Percentiles rank a stretch among this genome's conserved stretches.
phyloP scores from a whole-genome alignment of 2,329 filamentous ascomycete species.

The Ceratocystis destructans region DNA sequence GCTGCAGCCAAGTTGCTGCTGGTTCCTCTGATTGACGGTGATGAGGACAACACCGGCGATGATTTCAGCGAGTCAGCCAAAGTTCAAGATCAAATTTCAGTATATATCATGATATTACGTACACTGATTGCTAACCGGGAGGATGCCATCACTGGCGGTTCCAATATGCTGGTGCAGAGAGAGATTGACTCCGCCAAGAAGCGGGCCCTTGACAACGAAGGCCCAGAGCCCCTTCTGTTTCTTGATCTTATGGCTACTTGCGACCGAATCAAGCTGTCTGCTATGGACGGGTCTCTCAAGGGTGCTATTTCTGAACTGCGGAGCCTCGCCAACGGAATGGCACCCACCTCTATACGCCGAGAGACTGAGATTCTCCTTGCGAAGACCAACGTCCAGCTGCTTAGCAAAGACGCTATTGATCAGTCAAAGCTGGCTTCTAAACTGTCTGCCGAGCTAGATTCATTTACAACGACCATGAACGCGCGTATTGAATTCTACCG shows the following conservation, averaged over 20 bases:
- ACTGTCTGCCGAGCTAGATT: constrained; percentile 57
- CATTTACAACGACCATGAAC: constrained; percentile 71
- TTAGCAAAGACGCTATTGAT: not conserved
- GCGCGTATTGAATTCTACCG: constrained; percentile 77
- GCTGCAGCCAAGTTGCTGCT: not conserved
- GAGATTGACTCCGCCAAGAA: constrained; percentile 32
- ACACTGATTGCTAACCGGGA: constrained; percentile 66
- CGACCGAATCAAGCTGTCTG: constrained; percentile 11
- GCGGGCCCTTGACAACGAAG: not conserved
- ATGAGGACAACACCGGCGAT: constrained; percentile 70
- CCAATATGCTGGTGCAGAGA: constrained; percentile 59
- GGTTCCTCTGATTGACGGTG: constrained; percentile 66
- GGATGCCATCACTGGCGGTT: constrained; percentile 59
- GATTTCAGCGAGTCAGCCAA: constrained; percentile 82
- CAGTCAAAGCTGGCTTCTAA: constrained; percentile 21
- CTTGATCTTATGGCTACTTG: not conserved
- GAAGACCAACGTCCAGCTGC: not conserved
- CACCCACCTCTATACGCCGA: not conserved
- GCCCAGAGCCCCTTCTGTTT: not conserved
- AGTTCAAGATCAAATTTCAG: constrained; percentile 76
- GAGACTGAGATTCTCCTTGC: constrained; percentile 1
- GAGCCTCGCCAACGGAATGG: constrained; percentile 30
- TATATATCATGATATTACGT: constrained; percentile 67
- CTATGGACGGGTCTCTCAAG: constrained; percentile 50
- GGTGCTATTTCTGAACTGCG: constrained; percentile 58